A percentile compares a stretch with the other conserved stretches of the same genome.
Conservation (phyloP, 352 stramenopile genomes). For the Phytophthora pluvialis region DNA sequence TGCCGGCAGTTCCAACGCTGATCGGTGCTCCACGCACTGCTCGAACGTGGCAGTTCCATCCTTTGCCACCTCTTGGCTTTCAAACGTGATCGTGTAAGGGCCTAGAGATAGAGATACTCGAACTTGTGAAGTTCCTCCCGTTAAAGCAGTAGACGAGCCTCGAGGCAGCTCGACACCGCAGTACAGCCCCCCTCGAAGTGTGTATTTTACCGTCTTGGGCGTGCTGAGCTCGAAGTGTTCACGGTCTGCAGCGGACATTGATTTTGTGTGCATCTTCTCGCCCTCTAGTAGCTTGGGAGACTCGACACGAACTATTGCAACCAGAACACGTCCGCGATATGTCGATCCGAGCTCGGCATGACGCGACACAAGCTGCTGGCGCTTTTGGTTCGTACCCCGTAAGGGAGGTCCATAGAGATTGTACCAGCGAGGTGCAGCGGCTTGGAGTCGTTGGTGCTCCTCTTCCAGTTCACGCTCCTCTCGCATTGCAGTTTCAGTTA, state of each 20-base stretch:
- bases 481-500: constrained; percentile 4
- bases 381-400: constrained; percentile 58
- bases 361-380: constrained; percentile 53
- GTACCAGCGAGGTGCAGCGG: constrained; percentile 61
- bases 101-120: constrained; percentile 61
- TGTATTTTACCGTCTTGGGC: constrained; percentile 69
- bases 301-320: constrained; percentile 77
- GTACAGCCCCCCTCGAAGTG: constrained; percentile 65
- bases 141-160: constrained; percentile 8
- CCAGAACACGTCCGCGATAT: constrained; percentile 81
- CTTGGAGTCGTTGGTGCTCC: constrained; percentile 13
- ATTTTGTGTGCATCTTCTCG: constrained; percentile 68
- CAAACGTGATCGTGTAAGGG: constrained; percentile 53
- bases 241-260: constrained; percentile 42
- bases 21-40: constrained; percentile 50
- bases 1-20: constrained; percentile 57
- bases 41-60: constrained; percentile 59
- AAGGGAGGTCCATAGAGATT: constrained; percentile 89
- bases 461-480: constrained; percentile 26
- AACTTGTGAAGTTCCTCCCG: constrained; percentile 38
- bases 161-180: constrained; percentile 61
- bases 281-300: constrained; percentile 39
- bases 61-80: constrained; percentile 53
- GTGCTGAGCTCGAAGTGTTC: constrained; percentile 17
- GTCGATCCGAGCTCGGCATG: constrained; percentile 76